These are phyloP conservation scores for Pleurotus salmoneostramineus DNA, from an alignment of 768 basidiomycete genomes.

Conservation along the genomic window DNA sequence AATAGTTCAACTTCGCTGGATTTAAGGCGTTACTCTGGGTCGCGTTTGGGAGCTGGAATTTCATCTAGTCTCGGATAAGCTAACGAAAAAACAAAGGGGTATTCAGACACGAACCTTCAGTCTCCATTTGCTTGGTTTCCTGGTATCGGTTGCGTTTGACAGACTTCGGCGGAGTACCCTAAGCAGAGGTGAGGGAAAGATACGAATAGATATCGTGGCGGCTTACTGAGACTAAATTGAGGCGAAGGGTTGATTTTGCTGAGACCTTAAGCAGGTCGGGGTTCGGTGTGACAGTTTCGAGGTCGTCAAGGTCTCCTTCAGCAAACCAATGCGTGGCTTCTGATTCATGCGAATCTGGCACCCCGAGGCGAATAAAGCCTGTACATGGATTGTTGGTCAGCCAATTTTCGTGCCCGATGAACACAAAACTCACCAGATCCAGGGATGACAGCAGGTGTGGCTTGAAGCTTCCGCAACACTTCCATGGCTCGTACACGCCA, in stretches of 20 bases:
- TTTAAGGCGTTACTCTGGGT: too few species aligned
- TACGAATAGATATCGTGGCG: too few species aligned
- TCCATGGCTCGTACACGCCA: not conserved
- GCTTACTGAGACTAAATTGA: not conserved
- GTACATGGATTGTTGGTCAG: not conserved
- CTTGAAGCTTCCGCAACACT: not conserved
- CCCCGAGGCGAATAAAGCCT: not conserved
- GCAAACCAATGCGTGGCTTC: not conserved
- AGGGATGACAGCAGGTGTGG: not conserved
- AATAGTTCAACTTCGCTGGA: too few species aligned
- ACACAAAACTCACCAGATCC: not conserved
- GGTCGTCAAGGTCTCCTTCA: not conserved
- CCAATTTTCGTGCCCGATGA: not conserved
- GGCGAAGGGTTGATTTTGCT: not conserved
- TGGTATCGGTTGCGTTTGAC: too few species aligned
- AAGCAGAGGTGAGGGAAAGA: too few species aligned
- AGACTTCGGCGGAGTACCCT: too few species aligned
- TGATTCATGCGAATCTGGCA: not conserved
- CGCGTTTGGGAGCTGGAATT: too few species aligned
- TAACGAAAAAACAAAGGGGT: too few species aligned
- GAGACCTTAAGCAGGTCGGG: not conserved
- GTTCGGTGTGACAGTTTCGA: not conserved
- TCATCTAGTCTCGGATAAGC: too few species aligned
- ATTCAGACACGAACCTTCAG: too few species aligned
- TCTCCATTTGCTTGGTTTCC: too few species aligned